Evolutionary conservation across 2,329 filamentous ascomycete species (phyloP).

Genomic region (Cladophialophora psammophila): DNA sequence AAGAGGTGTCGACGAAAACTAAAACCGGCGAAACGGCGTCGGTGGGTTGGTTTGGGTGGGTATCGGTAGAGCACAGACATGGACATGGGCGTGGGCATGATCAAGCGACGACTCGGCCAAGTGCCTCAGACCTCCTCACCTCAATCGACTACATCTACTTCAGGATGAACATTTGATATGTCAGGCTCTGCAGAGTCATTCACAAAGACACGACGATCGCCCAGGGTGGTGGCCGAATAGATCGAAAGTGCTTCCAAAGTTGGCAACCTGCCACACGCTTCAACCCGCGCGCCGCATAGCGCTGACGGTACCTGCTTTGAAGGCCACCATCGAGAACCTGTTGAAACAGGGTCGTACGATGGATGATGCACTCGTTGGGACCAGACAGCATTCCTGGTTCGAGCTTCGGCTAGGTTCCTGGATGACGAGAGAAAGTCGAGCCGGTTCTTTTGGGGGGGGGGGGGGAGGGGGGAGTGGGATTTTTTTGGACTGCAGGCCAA

Average conservation of each 20-base stretch:
- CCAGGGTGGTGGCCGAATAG: background rate
- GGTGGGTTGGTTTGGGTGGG: background rate
- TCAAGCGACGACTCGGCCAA: no score
- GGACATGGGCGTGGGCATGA: no score
- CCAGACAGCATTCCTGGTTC: background rate
- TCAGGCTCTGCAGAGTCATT: constrained; percentile 12
- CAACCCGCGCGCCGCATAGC: constrained; percentile 8
- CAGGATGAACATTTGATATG: constrained; percentile 14
- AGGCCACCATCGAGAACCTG: background rate
- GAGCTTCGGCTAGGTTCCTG: constrained; percentile 3
- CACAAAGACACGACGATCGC: background rate
- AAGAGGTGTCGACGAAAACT: background rate
- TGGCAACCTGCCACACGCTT: constrained; percentile 10
- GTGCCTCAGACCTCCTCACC: background rate
- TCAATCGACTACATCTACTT: constrained; percentile 9
- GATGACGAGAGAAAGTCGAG: constrained; percentile 7
- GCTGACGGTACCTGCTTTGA: constrained; percentile 26
- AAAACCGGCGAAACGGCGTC: background rate
- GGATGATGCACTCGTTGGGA: background rate
- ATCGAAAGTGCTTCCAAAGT: background rate
- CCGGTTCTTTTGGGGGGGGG: background rate
- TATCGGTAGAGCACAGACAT: background rate
- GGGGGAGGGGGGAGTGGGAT: background rate
- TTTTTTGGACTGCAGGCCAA: background rate
- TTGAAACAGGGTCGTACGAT: background rate